A percentile compares a stretch with the other conserved stretches of the same genome.
Conservation (phyloP, 2,329 filamentous ascomycete species). For the Podosphaera fusca region DNA sequence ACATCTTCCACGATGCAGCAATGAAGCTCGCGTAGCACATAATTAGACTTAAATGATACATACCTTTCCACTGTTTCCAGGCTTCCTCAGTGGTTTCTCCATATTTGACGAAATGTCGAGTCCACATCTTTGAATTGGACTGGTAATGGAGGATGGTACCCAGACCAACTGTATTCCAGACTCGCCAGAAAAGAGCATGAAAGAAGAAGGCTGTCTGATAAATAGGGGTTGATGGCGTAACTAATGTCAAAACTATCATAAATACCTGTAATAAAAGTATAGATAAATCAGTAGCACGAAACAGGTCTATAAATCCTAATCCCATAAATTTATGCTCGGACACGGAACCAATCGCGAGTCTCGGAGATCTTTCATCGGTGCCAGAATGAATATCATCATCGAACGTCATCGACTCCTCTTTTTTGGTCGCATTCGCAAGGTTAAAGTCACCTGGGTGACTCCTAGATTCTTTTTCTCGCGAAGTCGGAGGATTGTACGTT, state of each 20-base stretch:
- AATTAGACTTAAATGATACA: slow-evolving; percentile 80
- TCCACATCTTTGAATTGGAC: slow-evolving; percentile 83
- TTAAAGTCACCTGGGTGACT: slow-evolving; percentile 15
- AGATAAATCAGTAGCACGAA: slow-evolving; percentile 65
- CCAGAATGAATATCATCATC: slow-evolving; percentile 5
- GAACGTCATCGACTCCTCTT: slow-evolving; percentile 15
- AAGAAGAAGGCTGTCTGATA: slow-evolving; percentile 61
- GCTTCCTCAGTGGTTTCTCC: slow-evolving; percentile 78
- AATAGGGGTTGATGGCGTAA: slow-evolving; percentile 53
- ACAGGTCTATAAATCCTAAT: slow-evolving; percentile 62
- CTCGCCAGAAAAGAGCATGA: slow-evolving; percentile 60
- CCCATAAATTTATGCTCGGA: slow-evolving; percentile 70
- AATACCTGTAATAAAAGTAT: slow-evolving; percentile 57
- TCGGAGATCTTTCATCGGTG: no score
- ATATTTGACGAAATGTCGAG: slow-evolving; percentile 89
- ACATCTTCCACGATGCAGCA: slow-evolving; percentile 91
- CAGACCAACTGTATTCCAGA: slow-evolving; percentile 82
- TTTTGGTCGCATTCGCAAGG: slow-evolving; percentile 15
- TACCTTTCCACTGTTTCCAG: slow-evolving; percentile 93
- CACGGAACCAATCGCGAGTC: slow-evolving; percentile 13
- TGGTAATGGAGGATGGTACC: slow-evolving; percentile 68
- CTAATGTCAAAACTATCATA: slow-evolving; percentile 45
- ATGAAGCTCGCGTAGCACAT: slow-evolving; percentile 79
- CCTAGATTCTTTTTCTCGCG: slow-evolving; percentile 27
- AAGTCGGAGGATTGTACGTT: slow-evolving; percentile 78